Evolutionary conservation across 495 filamentous ascomycete species (phyloP), one percentile per base, ranked within the genome.

Genomic region (Parmelia sp.): DNA sequence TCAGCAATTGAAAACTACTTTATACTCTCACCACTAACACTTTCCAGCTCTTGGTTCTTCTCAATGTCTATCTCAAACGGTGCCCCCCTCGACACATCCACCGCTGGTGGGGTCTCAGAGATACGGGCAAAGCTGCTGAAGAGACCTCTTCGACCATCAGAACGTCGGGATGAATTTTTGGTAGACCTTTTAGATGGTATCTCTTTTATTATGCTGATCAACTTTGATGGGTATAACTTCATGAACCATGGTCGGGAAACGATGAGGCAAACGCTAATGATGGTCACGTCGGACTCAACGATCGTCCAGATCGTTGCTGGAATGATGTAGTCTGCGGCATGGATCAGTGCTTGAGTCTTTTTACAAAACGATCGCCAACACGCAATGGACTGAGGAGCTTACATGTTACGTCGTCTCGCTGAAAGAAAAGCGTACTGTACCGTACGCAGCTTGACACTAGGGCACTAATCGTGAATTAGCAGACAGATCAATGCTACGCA

Each of bases 221-320:
- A 17, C 35, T 58, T 68, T 21, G 39, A 57, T 1, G 66, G 68
- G 39, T 70, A 70, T 8, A 68, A 37, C 37, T 66, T 70, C 39
- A 68, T 14, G 27, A 70, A 60, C 62, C 62, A 70, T 4, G 68
- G 62, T 25, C 62, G 39, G 1, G 68, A 70, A 4, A 70, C 68
- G 33, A 68, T 68, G 11, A 82, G 70, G 64, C 78, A 80, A 7
- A 75, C 75, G 62, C 74, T 74, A 53, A 81, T 76, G 57, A 81
- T 72, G 23, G 75, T 77, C 39, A 76, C 70, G 31, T 77, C 70
- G 7, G 75, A 69, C 64, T 81, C 79, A n/a, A 79, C 72, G 8
- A 75, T 72, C 37, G 76, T 77, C 76, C 76, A 80, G 39, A 77
- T 69, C 44, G 71, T 65, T 19, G 71, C 67, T 17, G 66, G 51